phyloP scores from a whole-genome alignment of 2,329 filamentous ascomycete genomes.

The Fusarium sp. region DNA sequence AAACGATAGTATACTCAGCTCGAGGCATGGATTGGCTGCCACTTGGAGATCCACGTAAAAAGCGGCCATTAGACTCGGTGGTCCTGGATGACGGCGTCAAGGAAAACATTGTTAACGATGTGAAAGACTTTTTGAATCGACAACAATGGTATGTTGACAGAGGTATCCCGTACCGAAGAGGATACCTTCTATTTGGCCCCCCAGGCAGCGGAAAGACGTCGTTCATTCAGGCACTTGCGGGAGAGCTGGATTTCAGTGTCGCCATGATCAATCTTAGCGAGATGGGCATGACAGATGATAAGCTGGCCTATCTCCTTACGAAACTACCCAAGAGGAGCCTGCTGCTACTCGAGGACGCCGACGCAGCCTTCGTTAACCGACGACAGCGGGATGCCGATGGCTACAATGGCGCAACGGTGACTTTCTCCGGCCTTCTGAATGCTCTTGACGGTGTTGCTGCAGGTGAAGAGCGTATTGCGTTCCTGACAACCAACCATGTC shows the following conservation, averaged over 20 bases:
- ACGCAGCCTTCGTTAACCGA: slow-evolving; percentile 89
- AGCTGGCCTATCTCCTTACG: slow-evolving; percentile 85
- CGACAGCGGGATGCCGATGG: slow-evolving; percentile 82
- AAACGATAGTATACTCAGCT: slow-evolving; percentile 90
- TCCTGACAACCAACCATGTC: slow-evolving; percentile 94
- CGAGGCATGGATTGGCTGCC: slow-evolving; percentile 86
- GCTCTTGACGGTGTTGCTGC: slow-evolving; percentile 92
- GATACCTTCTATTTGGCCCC: slow-evolving; percentile 89
- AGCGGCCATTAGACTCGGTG: slow-evolving; percentile 89
- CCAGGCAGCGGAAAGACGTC: slow-evolving; percentile 94
- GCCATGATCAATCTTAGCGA: slow-evolving; percentile 93
- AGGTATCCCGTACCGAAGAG: slow-evolving; percentile 92
- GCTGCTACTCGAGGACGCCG: slow-evolving; percentile 88
- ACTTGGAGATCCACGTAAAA: slow-evolving; percentile 86
- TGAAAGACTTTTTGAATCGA: slow-evolving; percentile 82
- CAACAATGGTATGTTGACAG: slow-evolving; percentile 92
- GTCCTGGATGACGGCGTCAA: slow-evolving; percentile 87
- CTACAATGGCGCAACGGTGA: slow-evolving; percentile 88
- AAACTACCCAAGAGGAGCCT: slow-evolving; percentile 87
- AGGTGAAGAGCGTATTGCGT: slow-evolving; percentile 92
- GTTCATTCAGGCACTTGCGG: slow-evolving; percentile 94
- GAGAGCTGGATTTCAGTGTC: slow-evolving; percentile 91
- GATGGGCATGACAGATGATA: slow-evolving; percentile 88
- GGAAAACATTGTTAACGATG: slow-evolving; percentile 82
- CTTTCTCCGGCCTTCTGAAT: slow-evolving; percentile 91